Conservation (phyloP, 2,329 filamentous ascomycete genomes). For the Nemania sp. region DNA sequence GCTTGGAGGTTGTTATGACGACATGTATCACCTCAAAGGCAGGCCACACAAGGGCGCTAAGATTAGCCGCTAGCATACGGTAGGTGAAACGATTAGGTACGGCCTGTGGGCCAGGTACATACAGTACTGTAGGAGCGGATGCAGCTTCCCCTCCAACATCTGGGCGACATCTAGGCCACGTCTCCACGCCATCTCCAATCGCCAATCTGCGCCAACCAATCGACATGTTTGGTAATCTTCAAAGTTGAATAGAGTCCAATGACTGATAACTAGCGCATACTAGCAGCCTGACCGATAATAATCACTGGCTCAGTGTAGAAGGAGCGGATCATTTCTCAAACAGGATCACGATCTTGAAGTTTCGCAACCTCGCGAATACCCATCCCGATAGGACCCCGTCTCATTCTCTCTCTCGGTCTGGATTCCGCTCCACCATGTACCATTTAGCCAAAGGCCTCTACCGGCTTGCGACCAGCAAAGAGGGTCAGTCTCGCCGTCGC, state of each 20-base stretch:
- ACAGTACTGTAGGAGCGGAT: no score
- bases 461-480: slow-evolving; percentile 93
- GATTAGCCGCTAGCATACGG: no score
- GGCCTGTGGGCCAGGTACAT: no score
- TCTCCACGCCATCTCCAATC: not conserved
- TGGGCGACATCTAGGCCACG: no score
- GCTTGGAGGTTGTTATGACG: slow-evolving; percentile 8
- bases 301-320: slow-evolving; percentile 1
- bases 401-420: not conserved
- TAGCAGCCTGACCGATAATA: not conserved
- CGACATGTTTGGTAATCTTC: not conserved
- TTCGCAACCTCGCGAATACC: not conserved
- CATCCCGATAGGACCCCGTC: not conserved
- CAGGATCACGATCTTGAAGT: not conserved
- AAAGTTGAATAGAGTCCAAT: no score
- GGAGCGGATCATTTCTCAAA: slow-evolving; percentile 2
- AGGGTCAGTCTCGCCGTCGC: slow-evolving; percentile 61
- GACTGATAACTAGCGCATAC: no score
- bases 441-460: slow-evolving; percentile 95
- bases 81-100: no score
- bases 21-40: slow-evolving; percentile 9
- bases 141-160: no score
- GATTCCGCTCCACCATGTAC: slow-evolving; percentile 67
- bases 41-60: slow-evolving; percentile 1
- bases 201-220: slow-evolving; percentile 10